Conservation (phyloP, 1,139 yeast species). For the Suhomyces taliae region DNA sequence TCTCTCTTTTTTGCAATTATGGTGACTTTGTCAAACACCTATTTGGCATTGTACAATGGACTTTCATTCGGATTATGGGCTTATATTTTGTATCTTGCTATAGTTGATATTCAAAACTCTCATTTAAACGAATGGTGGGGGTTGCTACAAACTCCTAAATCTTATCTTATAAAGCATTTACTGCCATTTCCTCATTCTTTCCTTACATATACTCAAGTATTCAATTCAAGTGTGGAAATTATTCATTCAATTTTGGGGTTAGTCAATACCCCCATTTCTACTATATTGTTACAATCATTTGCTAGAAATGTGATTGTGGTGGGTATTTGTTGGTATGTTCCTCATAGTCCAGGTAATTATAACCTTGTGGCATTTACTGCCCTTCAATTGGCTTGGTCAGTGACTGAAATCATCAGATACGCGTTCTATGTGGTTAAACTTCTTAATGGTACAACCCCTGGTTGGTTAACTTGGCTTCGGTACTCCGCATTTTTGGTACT, state of each 20-base stretch:
- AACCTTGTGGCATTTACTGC: constrained; percentile 24
- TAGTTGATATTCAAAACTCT: constrained; percentile 14
- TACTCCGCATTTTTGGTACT: constrained; percentile 34
- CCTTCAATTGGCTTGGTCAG: constrained; percentile 35
- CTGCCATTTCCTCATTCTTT: constrained; percentile 28
- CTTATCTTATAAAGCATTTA: not conserved
- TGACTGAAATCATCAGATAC: constrained; percentile 35
- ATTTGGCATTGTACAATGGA: constrained; percentile 53
- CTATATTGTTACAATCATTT: constrained; percentile 32
- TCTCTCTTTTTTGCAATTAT: not conserved
- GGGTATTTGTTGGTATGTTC: constrained; percentile 32
- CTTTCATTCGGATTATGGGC: constrained; percentile 69
- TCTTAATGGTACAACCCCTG: constrained; percentile 17
- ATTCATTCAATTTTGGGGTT: constrained; percentile 27
- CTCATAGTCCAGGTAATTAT: constrained; percentile 36
- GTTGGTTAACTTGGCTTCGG: constrained; percentile 29
- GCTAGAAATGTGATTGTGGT: constrained; percentile 35
- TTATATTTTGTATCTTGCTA: constrained; percentile 35
- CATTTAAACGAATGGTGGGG: not conserved
- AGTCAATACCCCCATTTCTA: constrained; percentile 31
- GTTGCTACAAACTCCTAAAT: not conserved
- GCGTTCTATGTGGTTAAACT: constrained; percentile 27
- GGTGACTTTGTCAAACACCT: not conserved
- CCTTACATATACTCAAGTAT: constrained; percentile 28
- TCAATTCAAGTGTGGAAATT: constrained; percentile 33